Evolutionary conservation across 768 basidiomycete genomes (phyloP), one percentile per base, ranked within the genome.

Genomic region (Suillus occidentalis): DNA sequence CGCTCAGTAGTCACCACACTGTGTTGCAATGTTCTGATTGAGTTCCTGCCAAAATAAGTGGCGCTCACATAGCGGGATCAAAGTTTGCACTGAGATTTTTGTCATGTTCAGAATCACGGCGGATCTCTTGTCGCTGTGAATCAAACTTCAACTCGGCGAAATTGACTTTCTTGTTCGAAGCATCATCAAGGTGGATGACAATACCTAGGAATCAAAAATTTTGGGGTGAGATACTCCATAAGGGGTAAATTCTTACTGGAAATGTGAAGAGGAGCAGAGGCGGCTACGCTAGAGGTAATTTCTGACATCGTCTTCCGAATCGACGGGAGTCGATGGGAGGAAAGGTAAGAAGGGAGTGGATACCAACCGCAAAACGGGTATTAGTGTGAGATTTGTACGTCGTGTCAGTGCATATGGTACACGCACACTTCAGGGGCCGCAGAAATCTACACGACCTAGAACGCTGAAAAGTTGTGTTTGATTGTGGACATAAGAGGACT

Each of bases 121-220:
- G 60, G 16, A 65, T 43, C 22, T 50, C 40, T 31, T 53, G 31
- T 16, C 50, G 34, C 14, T 53, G 60, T 50, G 28, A 53, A 18
- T 37, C 50, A 10, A 61, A 4, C 37, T 53, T 40, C 14, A 64
- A 60, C 39, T 64, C 60, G 6, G 53, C 57, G 14, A 60, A 64
- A 43, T 64, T 39, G 18, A 64, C 28, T 3, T 61, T 59, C 25
- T 37, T 49, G 16, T 50, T 64, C 5, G 63, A 64, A 40, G 31
- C n/a, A 31, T 53, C 64, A 31, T 25, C 50, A 28, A 62, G 6
- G 20, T 20, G 5, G 25, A 65, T 61, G 36, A 28, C 55, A 43
- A 62, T 55, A 25, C 60, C 50, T 65, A 9, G 7, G 55, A 53
- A 18, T 40, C n/a, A 12, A n/a, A 36, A 1, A 36, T n/a, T 40